Evolutionary conservation across 805 yeast genomes (phyloP).

Genomic region (Ogataea nitratoaversa): DNA sequence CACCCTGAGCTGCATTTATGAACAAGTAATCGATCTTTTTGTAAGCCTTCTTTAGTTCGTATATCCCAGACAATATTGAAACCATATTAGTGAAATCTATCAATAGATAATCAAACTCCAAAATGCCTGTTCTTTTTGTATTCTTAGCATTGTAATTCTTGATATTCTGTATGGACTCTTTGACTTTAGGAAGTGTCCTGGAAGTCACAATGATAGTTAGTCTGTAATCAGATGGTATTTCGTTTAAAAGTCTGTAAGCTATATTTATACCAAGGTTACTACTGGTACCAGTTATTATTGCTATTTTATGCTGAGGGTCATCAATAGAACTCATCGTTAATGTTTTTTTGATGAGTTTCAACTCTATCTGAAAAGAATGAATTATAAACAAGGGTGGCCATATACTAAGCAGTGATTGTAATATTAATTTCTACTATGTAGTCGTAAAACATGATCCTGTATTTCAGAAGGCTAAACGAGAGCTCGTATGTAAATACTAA

Average conservation of each 20-base stretch:
- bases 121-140: conserved; percentile 44
- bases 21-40: conserved; percentile 70
- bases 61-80: conserved; percentile 68
- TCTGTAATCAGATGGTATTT: conserved; percentile 46
- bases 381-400: too few species aligned
- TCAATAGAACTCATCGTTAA: background rate
- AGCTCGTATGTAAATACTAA: too few species aligned
- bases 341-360: background rate
- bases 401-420: too few species aligned
- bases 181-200: conserved; percentile 80
- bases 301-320: conserved; percentile 20
- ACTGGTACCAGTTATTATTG: conserved; percentile 35
- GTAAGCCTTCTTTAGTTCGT: conserved; percentile 65
- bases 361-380: too few species aligned
- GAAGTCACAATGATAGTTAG: conserved; percentile 85
- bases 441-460: too few species aligned
- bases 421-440: too few species aligned
- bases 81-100: conserved; percentile 92
- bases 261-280: conserved; percentile 82
- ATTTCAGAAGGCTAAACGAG: too few species aligned
- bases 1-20: conserved; percentile 88
- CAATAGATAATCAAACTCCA: conserved; percentile 83
- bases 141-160: conserved; percentile 36
- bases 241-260: conserved; percentile 72
- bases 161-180: conserved; percentile 62